Percentiles rank a stretch among this genome's conserved stretches.
These are phyloP conservation scores for Camelina sativa DNA, from an alignment of 345 rosid genomes.

Conservation along the genomic window DNA sequence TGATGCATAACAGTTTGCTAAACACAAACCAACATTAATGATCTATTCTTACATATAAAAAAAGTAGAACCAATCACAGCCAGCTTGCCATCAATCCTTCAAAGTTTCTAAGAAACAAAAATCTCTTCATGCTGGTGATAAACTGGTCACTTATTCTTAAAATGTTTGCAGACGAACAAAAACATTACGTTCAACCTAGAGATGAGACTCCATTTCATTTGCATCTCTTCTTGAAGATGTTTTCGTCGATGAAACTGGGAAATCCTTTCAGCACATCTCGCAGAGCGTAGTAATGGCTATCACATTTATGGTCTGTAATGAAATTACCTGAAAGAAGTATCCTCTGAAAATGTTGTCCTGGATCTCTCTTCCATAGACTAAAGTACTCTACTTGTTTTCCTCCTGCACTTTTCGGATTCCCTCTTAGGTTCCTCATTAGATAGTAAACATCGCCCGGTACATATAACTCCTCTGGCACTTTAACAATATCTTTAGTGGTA, in stretches of 20 bases:
- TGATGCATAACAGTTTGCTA: constrained; percentile 10
- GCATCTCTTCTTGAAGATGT: constrained; percentile 46
- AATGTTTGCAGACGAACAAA: constrained; percentile 24
- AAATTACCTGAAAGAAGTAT: constrained; percentile 83
- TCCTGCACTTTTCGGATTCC: constrained; percentile 28
- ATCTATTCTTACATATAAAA: background rate
- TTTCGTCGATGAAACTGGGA: constrained; percentile 54
- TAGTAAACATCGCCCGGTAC: constrained; percentile 83
- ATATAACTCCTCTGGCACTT: constrained; percentile 63
- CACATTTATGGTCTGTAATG: constrained; percentile 88
- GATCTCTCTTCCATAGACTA: constrained; percentile 81
- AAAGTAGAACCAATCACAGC: background rate
- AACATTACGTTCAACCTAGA: constrained; percentile 14
- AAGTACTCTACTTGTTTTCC: constrained; percentile 53
- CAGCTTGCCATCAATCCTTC: background rate
- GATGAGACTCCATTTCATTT: constrained; percentile 15
- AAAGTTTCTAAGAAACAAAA: background rate
- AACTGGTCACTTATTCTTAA: constrained; percentile 6
- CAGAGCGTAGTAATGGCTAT: constrained; percentile 80
- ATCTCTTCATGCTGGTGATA: background rate
- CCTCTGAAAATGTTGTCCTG: constrained; percentile 85
- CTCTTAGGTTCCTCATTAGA: constrained; percentile 65
- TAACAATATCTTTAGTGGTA: constrained; percentile 23
- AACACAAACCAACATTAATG: constrained; percentile 15
- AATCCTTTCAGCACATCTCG: constrained; percentile 89